Base-by-base conservation (phyloP, 345 rosid genomes). In the Brassica incana region DNA sequence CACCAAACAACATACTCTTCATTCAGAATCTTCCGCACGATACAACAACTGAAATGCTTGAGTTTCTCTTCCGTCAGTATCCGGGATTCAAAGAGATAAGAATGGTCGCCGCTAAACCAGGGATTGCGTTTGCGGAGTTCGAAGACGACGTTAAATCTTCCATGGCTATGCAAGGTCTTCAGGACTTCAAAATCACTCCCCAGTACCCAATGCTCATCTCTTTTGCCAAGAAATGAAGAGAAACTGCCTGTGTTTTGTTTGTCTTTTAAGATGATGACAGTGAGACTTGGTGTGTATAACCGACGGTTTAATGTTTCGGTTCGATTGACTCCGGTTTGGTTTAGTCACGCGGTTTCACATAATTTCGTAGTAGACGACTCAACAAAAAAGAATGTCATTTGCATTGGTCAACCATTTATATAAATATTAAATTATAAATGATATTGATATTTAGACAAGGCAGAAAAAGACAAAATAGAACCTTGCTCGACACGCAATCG, bases 81-180 rank as follows among this genome's bases (percentile, higher is more conserved):
- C 93, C 95, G 0, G 99, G 99, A 40, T 96, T 90, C 78, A 96
- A 82, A 79, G 99, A 96, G 86, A 97, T 90, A 52, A 82, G 98
- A 62, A 96, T 93, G 99, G 82, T 90, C 18, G 90, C 87, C 78
- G 97, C 98, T 12, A 93, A 90, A 74, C 99, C 98, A 7, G 97
- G 98, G 48, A 96, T 96, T 62, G 98, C 99, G 0, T 93, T 93
- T 68, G 94, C 92, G 3, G 99, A 96, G 74, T 93, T 74, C 36
- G 99, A 90, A 82, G 97, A 93, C 36, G 98, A 95, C 12, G 88
- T 80, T 73, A 93, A 95, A 72, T 89, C 97, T 11, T 88, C 89
- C 60, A 85, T 89, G 86, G 93, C 99, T 36, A 88, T 90, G 95
- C 90, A 90, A 81, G 87, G 93, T 73, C 98, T 96, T 79, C 98